Conservation (phyloP, 2,329 filamentous ascomycete species). For the Plenodomus lindquistii region DNA sequence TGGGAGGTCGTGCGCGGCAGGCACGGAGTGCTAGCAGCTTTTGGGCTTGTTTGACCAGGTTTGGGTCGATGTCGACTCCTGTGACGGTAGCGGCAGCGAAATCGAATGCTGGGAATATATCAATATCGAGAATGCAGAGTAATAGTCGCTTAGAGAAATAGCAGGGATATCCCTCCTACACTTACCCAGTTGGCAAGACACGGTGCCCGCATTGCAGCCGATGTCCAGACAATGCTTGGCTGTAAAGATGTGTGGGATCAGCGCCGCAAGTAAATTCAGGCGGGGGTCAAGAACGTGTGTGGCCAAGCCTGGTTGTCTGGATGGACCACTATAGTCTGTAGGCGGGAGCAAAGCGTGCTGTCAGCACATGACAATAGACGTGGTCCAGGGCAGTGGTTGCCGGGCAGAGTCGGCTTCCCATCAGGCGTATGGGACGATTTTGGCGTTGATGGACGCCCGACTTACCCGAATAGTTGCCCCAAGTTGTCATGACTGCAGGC, state of each 20-base stretch:
- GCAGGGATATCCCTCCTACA: slow-evolving; percentile 26
- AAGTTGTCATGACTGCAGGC: slow-evolving; percentile 29
- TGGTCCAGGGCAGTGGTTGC: slow-evolving; percentile 18
- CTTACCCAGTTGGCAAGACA: slow-evolving; percentile 46
- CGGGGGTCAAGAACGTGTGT: slow-evolving; percentile 45
- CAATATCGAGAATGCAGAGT: slow-evolving; percentile 33
- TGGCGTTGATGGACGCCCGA: slow-evolving; percentile 10
- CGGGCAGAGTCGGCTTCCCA: slow-evolving; percentile 18
- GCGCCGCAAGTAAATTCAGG: slow-evolving; percentile 35
- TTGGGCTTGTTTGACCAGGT: slow-evolving; percentile 42
- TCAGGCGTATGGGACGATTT: slow-evolving; percentile 12
- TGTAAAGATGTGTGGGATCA: slow-evolving; percentile 40
- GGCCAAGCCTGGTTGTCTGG: slow-evolving; percentile 40
- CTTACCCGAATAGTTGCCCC: slow-evolving; percentile 39
- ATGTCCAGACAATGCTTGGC: slow-evolving; percentile 45
- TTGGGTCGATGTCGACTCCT: slow-evolving; percentile 46
- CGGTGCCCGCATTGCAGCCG: slow-evolving; percentile 46
- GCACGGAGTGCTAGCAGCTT: slow-evolving; percentile 42
- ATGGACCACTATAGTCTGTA: slow-evolving; percentile 44
- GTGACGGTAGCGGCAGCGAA: slow-evolving; percentile 43
- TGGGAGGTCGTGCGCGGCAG: slow-evolving; percentile 38
- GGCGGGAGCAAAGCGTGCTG: slow-evolving; percentile 9
- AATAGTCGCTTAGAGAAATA: slow-evolving; percentile 36
- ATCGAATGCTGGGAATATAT: slow-evolving; percentile 39
- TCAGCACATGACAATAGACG: slow-evolving; percentile 11